These are phyloP conservation scores for Prunus salicina DNA, from an alignment of 306 rosid species.

Conservation along the genomic window DNA sequence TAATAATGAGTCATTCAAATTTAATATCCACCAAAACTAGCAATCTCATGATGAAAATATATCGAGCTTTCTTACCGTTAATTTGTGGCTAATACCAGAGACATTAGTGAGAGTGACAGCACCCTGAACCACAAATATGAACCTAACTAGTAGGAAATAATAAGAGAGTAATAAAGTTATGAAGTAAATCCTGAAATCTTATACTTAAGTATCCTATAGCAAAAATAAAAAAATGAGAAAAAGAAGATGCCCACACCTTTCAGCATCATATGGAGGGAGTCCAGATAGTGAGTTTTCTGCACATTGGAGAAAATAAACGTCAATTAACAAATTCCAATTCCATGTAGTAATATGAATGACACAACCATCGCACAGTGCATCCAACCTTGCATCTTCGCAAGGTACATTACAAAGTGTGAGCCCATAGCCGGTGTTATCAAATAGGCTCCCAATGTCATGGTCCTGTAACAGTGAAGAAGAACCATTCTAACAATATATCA, in stretches of 20 bases:
- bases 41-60: slow-evolving; percentile 13
- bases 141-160: slow-evolving; percentile 59
- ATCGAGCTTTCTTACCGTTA: slow-evolving; percentile 47
- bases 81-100: slow-evolving; percentile 35
- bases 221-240: neutral
- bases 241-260: slow-evolving; percentile 47
- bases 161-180: slow-evolving; percentile 9
- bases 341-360: neutral
- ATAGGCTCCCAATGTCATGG: slow-evolving; percentile 68
- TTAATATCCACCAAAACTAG: neutral
- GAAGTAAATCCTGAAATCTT: slow-evolving; percentile 14
- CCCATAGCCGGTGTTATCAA: slow-evolving; percentile 78
- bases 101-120: slow-evolving; percentile 44
- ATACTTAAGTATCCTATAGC: neutral
- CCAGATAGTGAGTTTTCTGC: slow-evolving; percentile 72
- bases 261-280: slow-evolving; percentile 54
- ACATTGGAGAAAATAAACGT: slow-evolving; percentile 9
- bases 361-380: neutral
- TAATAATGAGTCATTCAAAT: neutral
- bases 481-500: too few relatives aligned
- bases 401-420: slow-evolving; percentile 86
- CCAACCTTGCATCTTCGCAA: slow-evolving; percentile 88
- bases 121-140: slow-evolving; percentile 88
- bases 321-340: neutral
- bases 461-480: slow-evolving; percentile 45